Evolutionary conservation across 2,329 filamentous ascomycete genomes (phyloP), one percentile per base, ranked within the genome.

Genomic region (Paracorniculantispora psalliotae): DNA sequence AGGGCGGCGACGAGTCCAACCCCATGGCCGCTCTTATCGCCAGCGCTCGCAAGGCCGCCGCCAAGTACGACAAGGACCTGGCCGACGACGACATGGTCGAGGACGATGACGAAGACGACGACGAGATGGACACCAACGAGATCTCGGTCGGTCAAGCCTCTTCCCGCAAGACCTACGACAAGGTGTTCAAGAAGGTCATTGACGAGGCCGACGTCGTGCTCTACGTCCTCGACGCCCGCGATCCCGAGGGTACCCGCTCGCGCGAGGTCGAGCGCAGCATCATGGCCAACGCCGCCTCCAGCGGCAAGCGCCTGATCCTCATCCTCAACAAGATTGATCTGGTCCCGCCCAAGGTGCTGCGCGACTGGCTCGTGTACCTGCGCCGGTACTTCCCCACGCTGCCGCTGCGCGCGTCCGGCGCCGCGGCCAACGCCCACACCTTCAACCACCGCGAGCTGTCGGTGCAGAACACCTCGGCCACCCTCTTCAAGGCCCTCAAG

Each of bases 311-410:
- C 55, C 81, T 97, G 61, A 96, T 97, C 61, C 85, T 97, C 61
- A 85, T 97, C 60, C 80, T 97, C 65, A 97, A 97, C 86, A 97
- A 97, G 83, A 92, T 96, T 71, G 92, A 97, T 72, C 82, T 97
- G 59, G 83, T 97, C 48, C 92, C 92, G 2, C 85, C 90, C 23
- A 81, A 86, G 49, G 89, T 93, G 13, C 84, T 97, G 47, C 91
- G 90, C 71, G 85, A 82, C 67, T 97, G 92, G 92, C 85, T 97
- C 64, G 75, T 83, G 60, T 86, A 96, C 73, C 83, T 97, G 63
- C 88, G 91, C 62, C 85, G 91, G 65, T 96, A 89, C 72, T 96
- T 97, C 80, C 92, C 92, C 30, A 96, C 92, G 7, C 81, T 97
- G 37, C 92, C 92, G 23, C 85, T 97, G 55, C 90, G 91, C 69